These are phyloP conservation scores for Setaria viridis DNA, from an alignment of 202 grass and related monocot genomes.

Conservation along the genomic window DNA sequence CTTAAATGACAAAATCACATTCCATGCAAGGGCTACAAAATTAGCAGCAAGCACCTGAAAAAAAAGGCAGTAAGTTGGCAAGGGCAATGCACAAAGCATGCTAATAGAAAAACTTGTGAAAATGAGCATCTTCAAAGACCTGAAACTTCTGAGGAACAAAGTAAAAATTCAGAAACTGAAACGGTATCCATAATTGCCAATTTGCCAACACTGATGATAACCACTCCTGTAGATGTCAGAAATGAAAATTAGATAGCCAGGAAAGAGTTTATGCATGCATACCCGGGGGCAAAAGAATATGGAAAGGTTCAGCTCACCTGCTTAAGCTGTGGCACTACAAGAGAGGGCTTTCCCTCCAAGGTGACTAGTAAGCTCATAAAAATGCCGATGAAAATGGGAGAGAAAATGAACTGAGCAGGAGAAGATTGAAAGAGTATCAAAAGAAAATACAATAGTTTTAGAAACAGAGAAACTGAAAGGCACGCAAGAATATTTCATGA, in stretches of 20 bases:
- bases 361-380: constrained; percentile 83
- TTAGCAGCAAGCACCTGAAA: constrained; percentile 86
- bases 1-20: constrained; percentile 94
- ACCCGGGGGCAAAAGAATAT: background rate
- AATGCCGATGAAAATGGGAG: constrained; percentile 84
- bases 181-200: constrained; percentile 97
- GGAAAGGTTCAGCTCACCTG: constrained; percentile 61
- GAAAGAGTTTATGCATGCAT: constrained; percentile 15
- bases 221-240: constrained; percentile 70
- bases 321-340: constrained; percentile 85
- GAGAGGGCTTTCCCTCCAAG: constrained; percentile 82
- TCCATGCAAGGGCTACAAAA: constrained; percentile 90
- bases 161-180: constrained; percentile 93
- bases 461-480: background rate
- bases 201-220: constrained; percentile 72
- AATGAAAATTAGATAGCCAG: constrained; percentile 19
- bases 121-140: constrained; percentile 48
- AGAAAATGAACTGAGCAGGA: constrained; percentile 68
- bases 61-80: constrained; percentile 13
- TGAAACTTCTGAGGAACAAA: constrained; percentile 83
- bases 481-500: background rate
- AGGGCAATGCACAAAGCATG: background rate
- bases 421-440: background rate
- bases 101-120: constrained; percentile 25
- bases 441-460: background rate